Conservation (phyloP, 768 basidiomycete genomes). For the Termitomyces eurrhizus region DNA sequence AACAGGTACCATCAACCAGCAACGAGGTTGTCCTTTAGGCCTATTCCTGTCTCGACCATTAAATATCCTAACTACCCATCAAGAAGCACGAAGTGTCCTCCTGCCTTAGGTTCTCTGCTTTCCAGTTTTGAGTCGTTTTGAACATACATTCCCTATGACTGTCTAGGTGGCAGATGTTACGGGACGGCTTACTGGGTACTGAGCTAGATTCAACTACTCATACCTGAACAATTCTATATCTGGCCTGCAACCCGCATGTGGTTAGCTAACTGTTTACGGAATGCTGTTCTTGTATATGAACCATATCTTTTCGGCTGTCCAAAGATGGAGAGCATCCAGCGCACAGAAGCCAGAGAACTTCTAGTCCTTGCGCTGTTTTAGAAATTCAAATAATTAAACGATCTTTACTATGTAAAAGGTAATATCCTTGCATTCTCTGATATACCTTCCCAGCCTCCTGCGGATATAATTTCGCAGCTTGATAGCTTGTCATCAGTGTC, state of each 20-base stretch:
- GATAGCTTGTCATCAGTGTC: not conserved
- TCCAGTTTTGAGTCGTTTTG: too few relatives aligned
- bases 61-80: too few relatives aligned
- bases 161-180: too few relatives aligned
- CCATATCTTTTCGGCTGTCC: not conserved
- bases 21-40: too few relatives aligned
- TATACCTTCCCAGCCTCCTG: not conserved
- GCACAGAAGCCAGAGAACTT: not conserved
- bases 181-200: too few relatives aligned
- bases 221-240: not conserved
- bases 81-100: too few relatives aligned
- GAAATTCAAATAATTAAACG: not conserved
- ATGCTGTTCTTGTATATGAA: not conserved
- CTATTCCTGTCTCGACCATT: too few relatives aligned
- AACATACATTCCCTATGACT: too few relatives aligned
- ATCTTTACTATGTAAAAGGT: not conserved
- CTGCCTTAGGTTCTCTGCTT: too few relatives aligned
- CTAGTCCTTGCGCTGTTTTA: not conserved
- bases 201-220: not conserved
- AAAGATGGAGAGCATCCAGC: too few relatives aligned
- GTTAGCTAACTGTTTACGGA: not conserved
- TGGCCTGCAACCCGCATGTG: not conserved
- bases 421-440: not conserved
- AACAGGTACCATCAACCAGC: too few relatives aligned
- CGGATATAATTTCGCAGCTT: not conserved